Base-by-base conservation (phyloP, 2,329 filamentous ascomycete genomes). In the Aspergillus ochraceus region DNA sequence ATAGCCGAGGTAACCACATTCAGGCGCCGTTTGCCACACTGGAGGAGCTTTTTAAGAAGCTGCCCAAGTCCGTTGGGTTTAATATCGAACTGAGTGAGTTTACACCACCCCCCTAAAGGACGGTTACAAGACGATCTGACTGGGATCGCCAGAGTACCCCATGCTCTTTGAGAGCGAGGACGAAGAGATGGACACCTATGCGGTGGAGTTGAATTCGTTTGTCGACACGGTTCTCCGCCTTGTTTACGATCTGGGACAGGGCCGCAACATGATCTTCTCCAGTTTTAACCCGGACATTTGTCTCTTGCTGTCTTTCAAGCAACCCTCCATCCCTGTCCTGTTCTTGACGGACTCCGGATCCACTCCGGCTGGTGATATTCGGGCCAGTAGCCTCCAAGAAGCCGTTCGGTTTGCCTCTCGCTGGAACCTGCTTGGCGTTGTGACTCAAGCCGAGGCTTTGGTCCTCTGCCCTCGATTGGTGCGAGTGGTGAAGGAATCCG, bases 241-340 rank as follows among this genome's bases (percentile, higher is more conserved):
- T 76, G 94, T 97, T 5, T 99, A 98, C 71, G 92, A 97, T 67
- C 79, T 93, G 56, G 89, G 89, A 26, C 86, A 87, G 60, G 86
- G 88, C 60, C 86, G 95, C n/a, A 92, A 97, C 78, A 90, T 99
- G 75, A 92, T 99, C 66, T 98, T 99, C 79, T 96, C 91, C 64
- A 95, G 90, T 53, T 99, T 99, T 80, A 97, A 98, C 77, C 95
- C 95, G 0, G 95, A 99, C 70, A 92, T 99, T 50, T 99, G 95
- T 74, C 84, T 99, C 14, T 87, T 97, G 65, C 81, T 98, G 46
- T 95, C 90, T 57, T 97, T 97, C 83, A 99, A 99, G 80, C 95
- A 99, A 79, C 94, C 94, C 1, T 96, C 90, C 49, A 97, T 97
- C 58, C 96, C 95, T 0, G 92, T 99, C 60, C 81, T 99, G 63